A percentile compares a stretch with the other conserved stretches of the same genome.
These are phyloP conservation scores for Setomelanomma holmii DNA, from an alignment of 2,329 filamentous ascomycete species.

Conservation along the genomic window DNA sequence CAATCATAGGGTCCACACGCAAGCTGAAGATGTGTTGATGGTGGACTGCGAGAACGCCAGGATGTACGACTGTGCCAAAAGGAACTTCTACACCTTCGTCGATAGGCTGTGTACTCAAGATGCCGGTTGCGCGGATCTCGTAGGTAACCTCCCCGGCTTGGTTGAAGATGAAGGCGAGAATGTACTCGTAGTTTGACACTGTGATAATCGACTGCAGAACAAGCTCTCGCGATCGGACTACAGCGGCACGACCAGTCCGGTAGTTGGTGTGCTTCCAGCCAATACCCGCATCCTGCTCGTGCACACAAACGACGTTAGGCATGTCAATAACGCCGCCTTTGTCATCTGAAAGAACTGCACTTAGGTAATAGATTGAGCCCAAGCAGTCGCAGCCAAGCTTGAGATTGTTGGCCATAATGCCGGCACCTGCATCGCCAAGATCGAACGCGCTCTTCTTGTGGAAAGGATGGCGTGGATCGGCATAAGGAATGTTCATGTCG, in stretches of 20 bases:
- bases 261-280: constrained; percentile 78
- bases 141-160: constrained; percentile 72
- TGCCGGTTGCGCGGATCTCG: constrained; percentile 73
- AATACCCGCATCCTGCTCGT: constrained; percentile 74
- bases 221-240: constrained; percentile 69
- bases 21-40: constrained; percentile 78
- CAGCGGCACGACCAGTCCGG: constrained; percentile 67
- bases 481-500: constrained; percentile 71
- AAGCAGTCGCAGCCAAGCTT: constrained; percentile 75
- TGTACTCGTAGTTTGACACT: constrained; percentile 76
- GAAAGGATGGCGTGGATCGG: constrained; percentile 71
- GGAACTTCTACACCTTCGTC: constrained; percentile 69
- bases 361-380: constrained; percentile 73
- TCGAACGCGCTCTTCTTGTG: constrained; percentile 62
- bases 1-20: constrained; percentile 57
- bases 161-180: constrained; percentile 75
- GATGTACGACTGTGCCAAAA: constrained; percentile 73
- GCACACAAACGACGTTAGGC: constrained; percentile 73
- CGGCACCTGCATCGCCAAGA: constrained; percentile 70
- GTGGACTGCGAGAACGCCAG: constrained; percentile 71
- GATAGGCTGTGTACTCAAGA: constrained; percentile 71
- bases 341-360: constrained; percentile 64
- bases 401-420: constrained; percentile 72
- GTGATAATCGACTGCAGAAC: constrained; percentile 75
- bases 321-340: constrained; percentile 65